Conservation (phyloP, 352 stramenopile genomes). For the Globisporangium lucens region DNA sequence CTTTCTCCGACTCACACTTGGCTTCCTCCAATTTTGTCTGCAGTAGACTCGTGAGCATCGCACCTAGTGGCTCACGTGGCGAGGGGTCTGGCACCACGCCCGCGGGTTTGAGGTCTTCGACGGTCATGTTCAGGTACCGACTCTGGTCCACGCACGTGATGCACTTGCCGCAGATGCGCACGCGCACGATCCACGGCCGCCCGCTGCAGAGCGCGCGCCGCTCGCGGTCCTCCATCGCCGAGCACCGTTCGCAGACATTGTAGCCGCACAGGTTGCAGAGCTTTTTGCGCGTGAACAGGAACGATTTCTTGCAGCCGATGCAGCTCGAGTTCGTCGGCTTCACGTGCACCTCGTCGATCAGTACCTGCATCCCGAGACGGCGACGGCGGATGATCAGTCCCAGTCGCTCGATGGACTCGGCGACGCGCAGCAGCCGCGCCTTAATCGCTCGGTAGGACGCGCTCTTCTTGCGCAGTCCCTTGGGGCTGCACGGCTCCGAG, state of each 20-base stretch:
- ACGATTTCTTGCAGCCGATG: background rate
- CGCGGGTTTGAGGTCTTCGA: background rate
- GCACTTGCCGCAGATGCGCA: background rate
- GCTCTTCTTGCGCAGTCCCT: constrained; percentile 1
- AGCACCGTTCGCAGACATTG: background rate
- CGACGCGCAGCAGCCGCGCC: background rate
- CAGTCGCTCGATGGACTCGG: background rate
- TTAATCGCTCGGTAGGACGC: background rate
- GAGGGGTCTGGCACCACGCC: background rate
- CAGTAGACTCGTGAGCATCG: background rate
- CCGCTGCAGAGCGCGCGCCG: background rate
- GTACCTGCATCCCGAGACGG: background rate
- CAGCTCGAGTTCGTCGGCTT: background rate
- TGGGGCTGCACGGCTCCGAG: background rate
- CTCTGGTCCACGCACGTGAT: background rate
- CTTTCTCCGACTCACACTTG: background rate
- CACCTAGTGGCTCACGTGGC: background rate
- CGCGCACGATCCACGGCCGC: background rate
- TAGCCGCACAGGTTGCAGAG: background rate
- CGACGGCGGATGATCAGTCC: background rate
- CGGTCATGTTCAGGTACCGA: background rate
- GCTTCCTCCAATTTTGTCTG: background rate
- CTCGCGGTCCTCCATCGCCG: background rate
- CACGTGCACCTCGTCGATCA: background rate
- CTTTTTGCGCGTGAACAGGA: background rate